phyloP scores from a whole-genome alignment of 768 basidiomycete species.

The Hericium rajendrae region DNA sequence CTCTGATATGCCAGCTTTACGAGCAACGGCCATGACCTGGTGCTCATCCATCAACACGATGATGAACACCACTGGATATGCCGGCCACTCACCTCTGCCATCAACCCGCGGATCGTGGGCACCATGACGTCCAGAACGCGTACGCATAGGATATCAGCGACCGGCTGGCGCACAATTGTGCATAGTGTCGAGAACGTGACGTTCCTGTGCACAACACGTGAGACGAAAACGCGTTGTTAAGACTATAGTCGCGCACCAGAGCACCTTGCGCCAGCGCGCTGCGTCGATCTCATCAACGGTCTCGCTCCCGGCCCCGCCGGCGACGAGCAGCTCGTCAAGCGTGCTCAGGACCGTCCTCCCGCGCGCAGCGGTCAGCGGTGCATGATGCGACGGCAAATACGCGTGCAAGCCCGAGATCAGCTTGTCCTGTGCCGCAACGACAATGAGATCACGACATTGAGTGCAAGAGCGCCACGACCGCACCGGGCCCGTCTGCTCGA shows the following conservation, averaged over 20 bases:
- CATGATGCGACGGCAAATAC: not conserved
- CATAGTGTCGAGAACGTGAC: not conserved
- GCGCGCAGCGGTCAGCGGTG: not conserved
- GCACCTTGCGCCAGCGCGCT: conserved; percentile 22
- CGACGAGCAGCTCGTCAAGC: conserved; percentile 14
- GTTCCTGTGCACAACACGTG: not conserved
- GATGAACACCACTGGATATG: not conserved
- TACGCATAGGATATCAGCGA: not conserved
- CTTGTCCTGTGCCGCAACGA: conserved; percentile 12
- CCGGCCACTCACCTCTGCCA: not conserved
- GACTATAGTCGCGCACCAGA: conserved; percentile 16
- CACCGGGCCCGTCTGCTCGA: conserved; percentile 16
- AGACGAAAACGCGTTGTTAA: conserved; percentile 16
- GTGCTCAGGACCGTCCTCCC: conserved; percentile 9
- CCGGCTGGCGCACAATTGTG: not conserved
- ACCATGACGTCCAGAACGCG: not conserved
- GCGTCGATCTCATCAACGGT: conserved; percentile 19
- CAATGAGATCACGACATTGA: not conserved
- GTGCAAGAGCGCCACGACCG: not conserved
- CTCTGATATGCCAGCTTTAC: not conserved
- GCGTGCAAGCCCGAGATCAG: conserved; percentile 21
- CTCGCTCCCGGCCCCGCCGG: conserved; percentile 16
- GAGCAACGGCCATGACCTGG: not conserved
- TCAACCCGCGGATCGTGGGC: not conserved
- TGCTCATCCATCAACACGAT: no score